These are phyloP conservation scores for Malassezia cuniculi DNA, from an alignment of 1,284 basidiomycete species.

Conservation along the genomic window DNA sequence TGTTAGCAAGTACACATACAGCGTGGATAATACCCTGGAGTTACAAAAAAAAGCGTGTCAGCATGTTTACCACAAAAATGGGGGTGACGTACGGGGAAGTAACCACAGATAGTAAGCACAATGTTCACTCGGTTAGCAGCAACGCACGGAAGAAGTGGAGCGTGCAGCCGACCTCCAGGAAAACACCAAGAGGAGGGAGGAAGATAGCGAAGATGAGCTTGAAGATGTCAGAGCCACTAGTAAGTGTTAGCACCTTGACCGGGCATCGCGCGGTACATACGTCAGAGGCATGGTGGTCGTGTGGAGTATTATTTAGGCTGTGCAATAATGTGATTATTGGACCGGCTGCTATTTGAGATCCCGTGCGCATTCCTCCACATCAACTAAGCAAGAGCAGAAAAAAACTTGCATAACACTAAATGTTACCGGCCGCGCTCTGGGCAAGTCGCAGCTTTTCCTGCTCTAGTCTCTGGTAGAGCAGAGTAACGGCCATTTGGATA, in stretches of 20 bases:
- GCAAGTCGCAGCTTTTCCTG: constrained; percentile 41
- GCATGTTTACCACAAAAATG: background rate
- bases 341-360: too few relatives aligned
- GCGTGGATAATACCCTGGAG: constrained; percentile 14
- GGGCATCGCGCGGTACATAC: constrained; percentile 1
- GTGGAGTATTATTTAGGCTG: background rate
- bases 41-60: background rate
- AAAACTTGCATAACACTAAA: background rate
- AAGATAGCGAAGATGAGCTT: constrained; percentile 22
- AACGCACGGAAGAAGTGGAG: constrained; percentile 15
- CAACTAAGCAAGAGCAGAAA: background rate
- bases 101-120: constrained; percentile 9
- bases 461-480: constrained; percentile 62
- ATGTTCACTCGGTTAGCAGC: constrained; percentile 6
- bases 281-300: constrained; percentile 9
- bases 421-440: constrained; percentile 14
- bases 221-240: constrained; percentile 13
- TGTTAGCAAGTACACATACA: constrained; percentile 5
- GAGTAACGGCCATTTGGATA: constrained; percentile 88
- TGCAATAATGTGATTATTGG: too few relatives aligned
- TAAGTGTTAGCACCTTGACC: background rate
- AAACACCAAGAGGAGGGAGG: constrained; percentile 26
- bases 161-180: constrained; percentile 23
- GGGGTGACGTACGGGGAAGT: constrained; percentile 9
- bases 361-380: background rate